phyloP scores from a whole-genome alignment of 2,329 filamentous ascomycete species.

The Phialemonium atrogriseum region DNA sequence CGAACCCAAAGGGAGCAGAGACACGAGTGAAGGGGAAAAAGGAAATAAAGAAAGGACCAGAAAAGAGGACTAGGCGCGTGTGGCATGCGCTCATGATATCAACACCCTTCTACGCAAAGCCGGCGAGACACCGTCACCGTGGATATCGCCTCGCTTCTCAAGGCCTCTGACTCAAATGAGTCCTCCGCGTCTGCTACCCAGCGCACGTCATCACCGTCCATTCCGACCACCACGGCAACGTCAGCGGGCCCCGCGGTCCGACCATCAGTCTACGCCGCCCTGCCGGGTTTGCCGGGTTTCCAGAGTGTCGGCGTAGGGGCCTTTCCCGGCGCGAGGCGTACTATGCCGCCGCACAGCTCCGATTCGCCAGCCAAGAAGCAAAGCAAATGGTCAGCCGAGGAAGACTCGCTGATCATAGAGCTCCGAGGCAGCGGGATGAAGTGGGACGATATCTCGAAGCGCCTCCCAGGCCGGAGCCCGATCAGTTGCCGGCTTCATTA shows the following conservation, averaged over 20 bases:
- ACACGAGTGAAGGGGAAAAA: too few relatives aligned
- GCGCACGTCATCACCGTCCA: conserved; percentile 27
- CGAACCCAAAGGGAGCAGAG: too few relatives aligned
- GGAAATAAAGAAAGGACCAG: too few relatives aligned
- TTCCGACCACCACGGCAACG: conserved; percentile 24
- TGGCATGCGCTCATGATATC: conserved; percentile 21
- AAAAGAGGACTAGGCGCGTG: too few relatives aligned
- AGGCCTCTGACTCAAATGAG: conserved; percentile 67
- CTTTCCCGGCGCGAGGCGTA: conserved; percentile 31
- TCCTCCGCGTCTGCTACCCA: conserved; percentile 43
- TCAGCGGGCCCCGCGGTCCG: conserved; percentile 25
- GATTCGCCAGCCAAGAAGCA: conserved; percentile 83
- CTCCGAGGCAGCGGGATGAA: conserved; percentile 89
- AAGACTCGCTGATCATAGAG: conserved; percentile 90
- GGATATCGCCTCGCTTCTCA: conserved; percentile 91
- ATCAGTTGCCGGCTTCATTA: conserved; percentile 94
- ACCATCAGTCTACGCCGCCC: conserved; percentile 8
- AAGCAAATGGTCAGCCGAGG: conserved; percentile 92
- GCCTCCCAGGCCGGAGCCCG: conserved; percentile 79
- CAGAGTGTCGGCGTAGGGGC: too few relatives aligned
- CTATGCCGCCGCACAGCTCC: conserved; percentile 43
- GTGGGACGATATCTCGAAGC: conserved; percentile 96
- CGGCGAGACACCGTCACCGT: conserved; percentile 57
- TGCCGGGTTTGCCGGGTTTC: too few relatives aligned
- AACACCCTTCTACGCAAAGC: conserved; percentile 12